Conservation (phyloP, 176 grass and related monocot species). For the Carex kokanica region DNA sequence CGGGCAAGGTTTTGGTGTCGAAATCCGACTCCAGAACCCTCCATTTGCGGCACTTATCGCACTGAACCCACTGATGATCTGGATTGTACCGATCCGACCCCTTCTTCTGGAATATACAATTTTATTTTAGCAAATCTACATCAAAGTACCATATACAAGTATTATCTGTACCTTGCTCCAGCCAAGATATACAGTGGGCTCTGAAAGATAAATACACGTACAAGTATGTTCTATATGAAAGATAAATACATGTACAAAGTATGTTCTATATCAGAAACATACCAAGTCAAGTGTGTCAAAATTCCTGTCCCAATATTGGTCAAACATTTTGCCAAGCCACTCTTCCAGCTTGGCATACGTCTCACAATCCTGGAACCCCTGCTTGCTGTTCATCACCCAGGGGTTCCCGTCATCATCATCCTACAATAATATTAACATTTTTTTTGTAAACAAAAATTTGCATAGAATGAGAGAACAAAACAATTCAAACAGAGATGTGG, state of each 20-base stretch:
- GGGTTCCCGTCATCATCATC: slow-evolving; percentile 69
- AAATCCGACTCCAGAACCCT: slow-evolving; percentile 56
- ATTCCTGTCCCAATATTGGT: slow-evolving; percentile 65
- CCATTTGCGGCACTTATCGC: slow-evolving; percentile 76
- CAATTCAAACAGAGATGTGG: slow-evolving; percentile 10
- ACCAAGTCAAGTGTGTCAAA: slow-evolving; percentile 72
- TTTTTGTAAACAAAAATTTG: neutral
- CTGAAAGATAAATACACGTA: neutral
- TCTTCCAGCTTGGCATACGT: slow-evolving; percentile 73
- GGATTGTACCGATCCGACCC: slow-evolving; percentile 36
- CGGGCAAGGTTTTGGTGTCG: slow-evolving; percentile 39
- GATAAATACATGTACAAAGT: neutral
- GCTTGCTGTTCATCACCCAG: slow-evolving; percentile 82
- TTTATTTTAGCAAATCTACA: slow-evolving; percentile 20
- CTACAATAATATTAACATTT: slow-evolving; percentile 37
- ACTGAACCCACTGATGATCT: slow-evolving; percentile 91
- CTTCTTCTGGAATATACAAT: slow-evolving; percentile 46
- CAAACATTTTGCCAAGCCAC: slow-evolving; percentile 55
- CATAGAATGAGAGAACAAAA: neutral
- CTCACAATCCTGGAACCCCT: slow-evolving; percentile 93
- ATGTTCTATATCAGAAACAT: slow-evolving; percentile 31
- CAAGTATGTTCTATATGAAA: neutral
- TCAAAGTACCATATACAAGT: slow-evolving; percentile 17
- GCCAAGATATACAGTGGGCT: neutral
- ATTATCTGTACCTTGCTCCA: neutral